Conservation (phyloP, 139 green algal species). For the Picochlorum sp. region DNA sequence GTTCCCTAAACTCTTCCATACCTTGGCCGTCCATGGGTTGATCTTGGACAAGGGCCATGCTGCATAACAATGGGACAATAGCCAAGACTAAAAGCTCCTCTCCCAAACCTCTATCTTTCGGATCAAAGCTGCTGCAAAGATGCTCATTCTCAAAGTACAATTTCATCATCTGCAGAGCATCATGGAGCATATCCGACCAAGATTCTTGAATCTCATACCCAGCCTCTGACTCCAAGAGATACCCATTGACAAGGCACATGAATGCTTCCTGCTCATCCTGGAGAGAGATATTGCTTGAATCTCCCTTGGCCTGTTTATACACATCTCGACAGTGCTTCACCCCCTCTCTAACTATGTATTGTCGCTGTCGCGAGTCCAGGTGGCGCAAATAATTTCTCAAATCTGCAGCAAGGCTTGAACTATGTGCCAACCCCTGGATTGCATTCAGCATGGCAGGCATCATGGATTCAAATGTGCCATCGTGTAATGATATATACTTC, state of each 20-base stretch:
- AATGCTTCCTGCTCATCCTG: too few species aligned
- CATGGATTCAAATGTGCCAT: too few species aligned
- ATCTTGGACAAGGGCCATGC: background rate
- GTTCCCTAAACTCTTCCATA: background rate
- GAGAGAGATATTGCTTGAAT: too few species aligned
- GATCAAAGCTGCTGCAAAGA: conserved; percentile 46
- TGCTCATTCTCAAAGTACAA: conserved; percentile 35
- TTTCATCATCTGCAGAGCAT: conserved; percentile 32
- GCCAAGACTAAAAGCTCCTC: conserved; percentile 63
- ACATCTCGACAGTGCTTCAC: too few species aligned
- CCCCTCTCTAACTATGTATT: too few species aligned
- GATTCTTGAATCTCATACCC: conserved; percentile 5
- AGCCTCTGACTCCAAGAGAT: conserved; percentile 31
- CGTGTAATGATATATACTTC: too few species aligned
- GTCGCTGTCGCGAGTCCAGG: background rate
- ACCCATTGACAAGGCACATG: too few species aligned
- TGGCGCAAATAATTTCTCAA: conserved; percentile 14
- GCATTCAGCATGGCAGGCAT: too few species aligned
- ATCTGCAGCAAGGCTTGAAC: conserved; percentile 16
- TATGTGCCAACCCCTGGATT: background rate
- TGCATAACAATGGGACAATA: conserved; percentile 33
- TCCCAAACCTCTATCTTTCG: conserved; percentile 60
- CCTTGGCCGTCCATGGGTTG: too few species aligned
- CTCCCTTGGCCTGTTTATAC: too few species aligned
- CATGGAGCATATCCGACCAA: background rate